These are phyloP conservation scores for Tolypocladium paradoxum DNA, from an alignment of 2,329 filamentous ascomycete species.

Conservation along the genomic window DNA sequence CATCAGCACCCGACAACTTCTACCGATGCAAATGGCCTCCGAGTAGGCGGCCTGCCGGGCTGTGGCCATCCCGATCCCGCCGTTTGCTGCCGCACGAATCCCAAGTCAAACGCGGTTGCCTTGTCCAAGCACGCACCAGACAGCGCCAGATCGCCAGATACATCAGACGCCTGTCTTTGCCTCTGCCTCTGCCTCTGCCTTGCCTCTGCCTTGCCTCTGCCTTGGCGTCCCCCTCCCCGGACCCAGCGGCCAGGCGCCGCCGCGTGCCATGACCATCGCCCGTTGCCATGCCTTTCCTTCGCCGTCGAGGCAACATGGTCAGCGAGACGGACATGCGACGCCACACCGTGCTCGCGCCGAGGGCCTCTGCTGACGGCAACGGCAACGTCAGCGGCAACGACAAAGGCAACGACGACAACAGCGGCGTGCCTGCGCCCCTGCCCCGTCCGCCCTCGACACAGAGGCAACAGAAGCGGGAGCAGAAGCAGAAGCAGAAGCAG, in stretches of 20 bases:
- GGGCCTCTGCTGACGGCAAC: slow-evolving; percentile 9
- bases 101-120: neutral
- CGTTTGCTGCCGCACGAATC: slow-evolving; percentile 1
- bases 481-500: slow-evolving; percentile 3
- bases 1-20: neutral
- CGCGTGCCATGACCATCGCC: slow-evolving; percentile 26
- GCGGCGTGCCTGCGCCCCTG: slow-evolving; percentile 3
- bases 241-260: slow-evolving; percentile 11
- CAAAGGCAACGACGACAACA: slow-evolving; percentile 5
- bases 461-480: neutral
- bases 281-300: slow-evolving; percentile 47
- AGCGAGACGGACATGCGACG: slow-evolving; percentile 50
- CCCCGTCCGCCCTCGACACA: slow-evolving; percentile 3
- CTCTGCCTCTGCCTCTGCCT: neutral
- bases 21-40: neutral
- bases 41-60: neutral
- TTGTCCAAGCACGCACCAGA: neutral
- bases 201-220: neutral
- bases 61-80: slow-evolving; percentile 1
- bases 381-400: neutral
- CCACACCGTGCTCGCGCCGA: slow-evolving; percentile 29
- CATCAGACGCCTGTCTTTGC: neutral
- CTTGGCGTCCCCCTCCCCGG: neutral
- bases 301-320: slow-evolving; percentile 48
- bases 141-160: neutral